phyloP scores from a whole-genome alignment of 495 filamentous ascomycete species.

The Penicillium daleae region DNA sequence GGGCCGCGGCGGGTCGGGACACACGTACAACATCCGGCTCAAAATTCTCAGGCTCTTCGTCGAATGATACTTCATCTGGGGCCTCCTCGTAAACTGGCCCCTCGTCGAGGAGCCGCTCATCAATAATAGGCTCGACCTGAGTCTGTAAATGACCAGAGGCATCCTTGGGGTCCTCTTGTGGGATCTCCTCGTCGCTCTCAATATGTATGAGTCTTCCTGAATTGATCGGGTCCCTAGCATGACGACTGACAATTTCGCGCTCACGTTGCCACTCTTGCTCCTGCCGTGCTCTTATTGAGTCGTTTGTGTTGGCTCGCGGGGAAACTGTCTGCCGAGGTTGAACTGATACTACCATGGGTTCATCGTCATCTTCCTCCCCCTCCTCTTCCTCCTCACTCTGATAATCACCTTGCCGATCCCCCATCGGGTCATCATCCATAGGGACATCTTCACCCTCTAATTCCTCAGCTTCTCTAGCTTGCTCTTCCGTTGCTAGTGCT shows the following conservation, averaged over 20 bases:
- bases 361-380: conserved; percentile 7
- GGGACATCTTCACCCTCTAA: background rate
- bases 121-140: conserved; percentile 25
- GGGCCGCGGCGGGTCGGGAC: background rate
- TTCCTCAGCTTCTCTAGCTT: conserved; percentile 3
- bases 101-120: conserved; percentile 16
- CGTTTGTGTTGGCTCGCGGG: background rate
- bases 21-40: background rate
- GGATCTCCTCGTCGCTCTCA: conserved; percentile 46
- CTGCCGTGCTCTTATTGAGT: conserved; percentile 18
- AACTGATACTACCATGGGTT: conserved; percentile 12
- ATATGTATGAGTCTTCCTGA: conserved; percentile 54
- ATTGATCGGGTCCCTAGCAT: conserved; percentile 50
- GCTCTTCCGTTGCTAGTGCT: conserved; percentile 19
- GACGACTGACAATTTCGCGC: conserved; percentile 52
- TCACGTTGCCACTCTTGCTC: conserved; percentile 55
- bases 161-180: conserved; percentile 16
- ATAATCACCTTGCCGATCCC: background rate
- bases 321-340: background rate
- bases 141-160: conserved; percentile 14
- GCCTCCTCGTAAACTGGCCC: conserved; percentile 4
- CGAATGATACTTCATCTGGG: background rate
- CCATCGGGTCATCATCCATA: conserved; percentile 7
- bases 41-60: conserved; percentile 3
- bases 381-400: background rate